Base-by-base conservation (phyloP, 106 monocot species). In the Dioscorea alata region DNA sequence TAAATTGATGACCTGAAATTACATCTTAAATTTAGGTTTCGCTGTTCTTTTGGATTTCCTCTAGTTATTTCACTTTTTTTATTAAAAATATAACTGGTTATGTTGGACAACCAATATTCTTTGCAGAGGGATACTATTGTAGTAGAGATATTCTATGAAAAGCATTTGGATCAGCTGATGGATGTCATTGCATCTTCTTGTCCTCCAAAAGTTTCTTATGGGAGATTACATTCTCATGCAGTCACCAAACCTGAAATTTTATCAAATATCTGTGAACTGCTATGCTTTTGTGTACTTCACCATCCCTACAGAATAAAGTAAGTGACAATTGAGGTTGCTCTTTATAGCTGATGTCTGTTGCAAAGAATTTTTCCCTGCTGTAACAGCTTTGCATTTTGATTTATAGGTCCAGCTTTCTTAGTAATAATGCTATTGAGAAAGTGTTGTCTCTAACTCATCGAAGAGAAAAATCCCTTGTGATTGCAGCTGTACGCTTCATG, bases 301-400 rank as follows among this genome's bases (percentile, higher is more conserved):
- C 89, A 97, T 92, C 86, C 92, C 33, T 87, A 87, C 84, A 82
- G 76, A 68, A 92, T 97, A 72, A 97, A 92, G 97, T 92, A 74
- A 81, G 72, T 48, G 24, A 0, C 33, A 3, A 16, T 64, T 28
- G 22, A 48, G 42, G 18, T 50, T 19, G 65, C 17, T 65, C 19
- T 7, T 15, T 32, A 4, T 62, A 14, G 8, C 23, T 62, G 23
- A 14, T 31, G 25, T 4, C 23, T 62, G 8, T 24, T 33, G 25
- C 23, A 15, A 32, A 14, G 13, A 62, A 9, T 31, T 62, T n/a
- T 24, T 65, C 48, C 13, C 9, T 67, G 28, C 15, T 59, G 53
- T 57, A 42, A 42, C 42, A 42, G 4, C 42, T 42, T 42, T 42
- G 42, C 42, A 42, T 58, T 18, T 73, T 73, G 33, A 72, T 57